Conservation (phyloP, 2,329 filamentous ascomycete species). For the Fusarium penzigii region DNA sequence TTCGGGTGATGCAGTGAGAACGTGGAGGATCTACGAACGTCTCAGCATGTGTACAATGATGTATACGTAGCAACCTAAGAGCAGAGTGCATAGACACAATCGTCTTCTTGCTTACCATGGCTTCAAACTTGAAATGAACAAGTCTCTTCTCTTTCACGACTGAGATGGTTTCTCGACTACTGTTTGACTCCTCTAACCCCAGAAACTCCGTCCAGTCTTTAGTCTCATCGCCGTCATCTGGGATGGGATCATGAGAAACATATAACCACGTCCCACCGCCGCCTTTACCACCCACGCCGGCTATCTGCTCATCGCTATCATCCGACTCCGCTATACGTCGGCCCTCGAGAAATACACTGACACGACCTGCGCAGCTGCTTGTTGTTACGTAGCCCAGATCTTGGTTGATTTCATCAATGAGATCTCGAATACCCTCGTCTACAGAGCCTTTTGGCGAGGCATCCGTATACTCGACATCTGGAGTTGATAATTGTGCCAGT, state of each 20-base stretch:
- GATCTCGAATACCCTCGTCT: constrained; percentile 72
- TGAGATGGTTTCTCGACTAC: constrained; percentile 22
- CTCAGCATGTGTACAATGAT: constrained; percentile 23
- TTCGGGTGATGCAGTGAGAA: constrained; percentile 73
- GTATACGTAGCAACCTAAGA: constrained; percentile 24
- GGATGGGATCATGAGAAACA: constrained; percentile 78
- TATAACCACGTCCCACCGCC: constrained; percentile 83
- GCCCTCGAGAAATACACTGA: constrained; percentile 88
- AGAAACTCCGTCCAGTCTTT: constrained; percentile 35
- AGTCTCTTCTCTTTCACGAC: constrained; percentile 43
- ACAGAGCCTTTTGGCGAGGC: constrained; percentile 86
- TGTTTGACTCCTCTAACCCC: constrained; percentile 26
- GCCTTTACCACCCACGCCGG: constrained; percentile 80
- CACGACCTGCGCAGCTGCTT: constrained; percentile 86
- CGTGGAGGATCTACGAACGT: constrained; percentile 74
- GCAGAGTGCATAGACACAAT: neutral
- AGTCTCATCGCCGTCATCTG: constrained; percentile 26
- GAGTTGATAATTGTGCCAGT: constrained; percentile 66
- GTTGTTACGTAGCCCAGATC: constrained; percentile 81
- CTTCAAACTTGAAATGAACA: constrained; percentile 91
- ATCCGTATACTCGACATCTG: constrained; percentile 74
- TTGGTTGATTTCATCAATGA: constrained; percentile 78
- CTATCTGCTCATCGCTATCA: constrained; percentile 38
- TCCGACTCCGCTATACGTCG: constrained; percentile 41
- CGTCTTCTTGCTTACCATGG: constrained; percentile 67